Evolutionary conservation across 2,329 filamentous ascomycete species (phyloP).

Genomic region (Aspergillus ustus): DNA sequence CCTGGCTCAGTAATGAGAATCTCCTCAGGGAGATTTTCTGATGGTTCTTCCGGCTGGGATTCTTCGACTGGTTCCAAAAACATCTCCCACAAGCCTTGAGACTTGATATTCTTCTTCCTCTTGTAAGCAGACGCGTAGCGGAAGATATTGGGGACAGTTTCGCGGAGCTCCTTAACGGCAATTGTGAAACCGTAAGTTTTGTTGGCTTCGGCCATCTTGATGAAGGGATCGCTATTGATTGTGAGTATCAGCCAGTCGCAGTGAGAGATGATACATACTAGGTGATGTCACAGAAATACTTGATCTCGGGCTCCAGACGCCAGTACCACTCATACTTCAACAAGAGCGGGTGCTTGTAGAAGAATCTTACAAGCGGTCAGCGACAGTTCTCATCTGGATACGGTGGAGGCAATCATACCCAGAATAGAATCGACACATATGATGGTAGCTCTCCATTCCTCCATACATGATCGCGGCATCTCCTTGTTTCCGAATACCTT

Average conservation of each 20-base stretch:
- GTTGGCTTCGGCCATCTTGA: constrained; percentile 90
- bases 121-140: constrained; percentile 98
- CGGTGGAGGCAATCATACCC: constrained; percentile 61
- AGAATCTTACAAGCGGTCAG: constrained; percentile 65
- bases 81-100: constrained; percentile 97
- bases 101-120: constrained; percentile 85
- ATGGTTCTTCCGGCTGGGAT: constrained; percentile 63
- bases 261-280: constrained; percentile 65
- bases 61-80: constrained; percentile 73
- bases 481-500: constrained; percentile 95
- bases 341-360: constrained; percentile 94
- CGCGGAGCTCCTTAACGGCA: constrained; percentile 94
- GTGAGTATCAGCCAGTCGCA: constrained; percentile 38
- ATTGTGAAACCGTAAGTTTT: constrained; percentile 99
- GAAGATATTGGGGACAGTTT: constrained; percentile 98
- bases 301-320: constrained; percentile 98
- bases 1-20: constrained; percentile 77
- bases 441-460: constrained; percentile 96
- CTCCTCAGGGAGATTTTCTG: constrained; percentile 78
- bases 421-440: constrained; percentile 99
- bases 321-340: constrained; percentile 99
- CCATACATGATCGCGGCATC: constrained; percentile 99
- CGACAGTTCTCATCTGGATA: neutral
- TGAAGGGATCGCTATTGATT: constrained; percentile 78
- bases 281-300: constrained; percentile 99